Evolutionary conservation across 2,329 filamentous ascomycete genomes (phyloP).

Genomic region (Neophaeococcomyces mojaviensis): DNA sequence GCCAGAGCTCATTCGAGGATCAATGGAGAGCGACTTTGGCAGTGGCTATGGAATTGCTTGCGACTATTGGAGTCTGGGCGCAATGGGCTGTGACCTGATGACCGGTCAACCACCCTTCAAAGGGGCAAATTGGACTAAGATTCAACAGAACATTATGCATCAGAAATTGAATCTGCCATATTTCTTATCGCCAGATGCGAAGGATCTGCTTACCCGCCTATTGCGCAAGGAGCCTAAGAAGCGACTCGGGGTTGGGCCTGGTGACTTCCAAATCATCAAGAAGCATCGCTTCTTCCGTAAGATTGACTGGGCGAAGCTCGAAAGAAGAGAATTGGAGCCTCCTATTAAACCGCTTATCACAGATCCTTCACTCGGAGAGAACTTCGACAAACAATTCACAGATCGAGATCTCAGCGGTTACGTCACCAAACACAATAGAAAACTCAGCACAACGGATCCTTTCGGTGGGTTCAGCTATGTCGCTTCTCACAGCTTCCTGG

Average conservation of each 20-base stretch:
- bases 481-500: slow-evolving; percentile 39
- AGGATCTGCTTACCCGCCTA: slow-evolving; percentile 83
- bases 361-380: slow-evolving; percentile 91
- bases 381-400: slow-evolving; percentile 91
- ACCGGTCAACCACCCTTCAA: slow-evolving; percentile 88
- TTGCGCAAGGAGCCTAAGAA: slow-evolving; percentile 89
- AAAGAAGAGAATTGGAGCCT: slow-evolving; percentile 71
- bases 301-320: slow-evolving; percentile 88
- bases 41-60: slow-evolving; percentile 75
- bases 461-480: slow-evolving; percentile 45
- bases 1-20: slow-evolving; percentile 81
- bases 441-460: slow-evolving; percentile 30
- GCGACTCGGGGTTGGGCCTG: slow-evolving; percentile 80
- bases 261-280: slow-evolving; percentile 79
- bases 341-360: slow-evolving; percentile 92
- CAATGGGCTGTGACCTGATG: slow-evolving; percentile 83
- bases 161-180: slow-evolving; percentile 85
- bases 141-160: slow-evolving; percentile 91
- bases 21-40: slow-evolving; percentile 40
- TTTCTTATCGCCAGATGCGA: slow-evolving; percentile 83
- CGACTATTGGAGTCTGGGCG: slow-evolving; percentile 98
- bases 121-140: slow-evolving; percentile 85
- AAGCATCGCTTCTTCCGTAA: slow-evolving; percentile 93
- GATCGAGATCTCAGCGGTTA: slow-evolving; percentile 27
- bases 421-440: slow-evolving; percentile 18